These are phyloP conservation scores for Verbascum thapsus DNA, from an alignment of 257 asterid genomes.

Conservation along the genomic window DNA sequence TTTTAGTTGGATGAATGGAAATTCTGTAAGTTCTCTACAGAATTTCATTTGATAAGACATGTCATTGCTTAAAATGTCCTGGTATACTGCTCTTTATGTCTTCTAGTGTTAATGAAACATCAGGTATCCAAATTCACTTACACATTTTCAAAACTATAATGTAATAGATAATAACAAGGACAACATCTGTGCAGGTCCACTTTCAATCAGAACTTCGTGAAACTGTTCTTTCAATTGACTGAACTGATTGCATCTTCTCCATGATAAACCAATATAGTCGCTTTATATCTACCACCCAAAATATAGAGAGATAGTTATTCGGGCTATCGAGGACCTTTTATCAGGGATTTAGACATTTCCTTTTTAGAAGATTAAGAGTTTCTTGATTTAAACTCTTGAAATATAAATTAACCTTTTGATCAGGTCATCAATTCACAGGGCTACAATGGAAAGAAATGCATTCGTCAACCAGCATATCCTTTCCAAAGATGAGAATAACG, in stretches of 20 bases:
- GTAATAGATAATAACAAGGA: neutral
- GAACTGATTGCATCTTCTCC: neutral
- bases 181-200: neutral
- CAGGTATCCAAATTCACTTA: neutral
- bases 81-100: neutral
- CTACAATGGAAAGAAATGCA: conserved; percentile 31
- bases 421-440: conserved; percentile 39
- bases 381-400: neutral
- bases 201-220: too few relatives aligned
- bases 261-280: neutral
- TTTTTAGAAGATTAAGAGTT: conserved; percentile 7
- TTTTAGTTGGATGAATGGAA: neutral
- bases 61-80: neutral
- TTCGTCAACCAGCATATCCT: conserved; percentile 28
- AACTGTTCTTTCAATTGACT: neutral
- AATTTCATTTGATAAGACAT: too few relatives aligned
- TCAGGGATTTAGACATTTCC: neutral
- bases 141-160: neutral
- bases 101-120: conserved; percentile 1
- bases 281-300: neutral
- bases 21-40: neutral
- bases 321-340: neutral
- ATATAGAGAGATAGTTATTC: neutral
- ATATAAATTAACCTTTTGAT: conserved; percentile 5
- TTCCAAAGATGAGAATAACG: conserved; percentile 33